Percentiles rank a stretch among this genome's conserved stretches.
Evolutionary conservation across 1,284 basidiomycete genomes (phyloP).

Genomic region (Cutaneotrichosporon sp.): DNA sequence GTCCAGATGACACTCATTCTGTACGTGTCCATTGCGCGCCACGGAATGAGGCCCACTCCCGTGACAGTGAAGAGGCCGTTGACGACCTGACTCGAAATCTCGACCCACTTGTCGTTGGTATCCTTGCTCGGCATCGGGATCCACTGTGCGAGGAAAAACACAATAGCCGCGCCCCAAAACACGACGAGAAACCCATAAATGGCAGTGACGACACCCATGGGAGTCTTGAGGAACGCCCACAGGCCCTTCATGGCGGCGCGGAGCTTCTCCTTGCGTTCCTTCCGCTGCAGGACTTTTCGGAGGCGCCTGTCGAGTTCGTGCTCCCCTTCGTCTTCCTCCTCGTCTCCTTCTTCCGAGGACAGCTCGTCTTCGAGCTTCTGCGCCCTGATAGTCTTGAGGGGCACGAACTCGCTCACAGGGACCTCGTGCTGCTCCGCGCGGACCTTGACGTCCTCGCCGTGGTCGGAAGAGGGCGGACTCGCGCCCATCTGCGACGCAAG

Average conservation of each 20-base stretch:
- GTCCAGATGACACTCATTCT: constrained; percentile 69
- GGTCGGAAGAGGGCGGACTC: not conserved
- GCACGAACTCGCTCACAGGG: not conserved
- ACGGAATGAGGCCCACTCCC: constrained; percentile 60
- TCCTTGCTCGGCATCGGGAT: constrained; percentile 38
- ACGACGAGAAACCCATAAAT: constrained; percentile 74
- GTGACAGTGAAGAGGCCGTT: constrained; percentile 80
- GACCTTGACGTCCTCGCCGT: not conserved
- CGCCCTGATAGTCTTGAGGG: not conserved
- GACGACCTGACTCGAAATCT: constrained; percentile 65
- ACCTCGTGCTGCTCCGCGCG: not conserved
- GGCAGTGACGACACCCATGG: constrained; percentile 61
- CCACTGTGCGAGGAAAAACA: constrained; percentile 60
- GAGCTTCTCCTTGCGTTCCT: constrained; percentile 58
- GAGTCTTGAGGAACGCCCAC: constrained; percentile 78
- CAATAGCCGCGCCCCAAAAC: constrained; percentile 80
- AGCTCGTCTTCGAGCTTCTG: constrained; percentile 3
- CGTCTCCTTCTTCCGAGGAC: not conserved
- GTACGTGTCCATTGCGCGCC: constrained; percentile 69
- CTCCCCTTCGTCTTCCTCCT: constrained; percentile 5
- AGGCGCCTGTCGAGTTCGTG: constrained; percentile 58
- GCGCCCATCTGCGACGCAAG: not conserved
- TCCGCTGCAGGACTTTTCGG: constrained; percentile 58
- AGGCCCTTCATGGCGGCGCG: constrained; percentile 63
- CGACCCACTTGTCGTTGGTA: constrained; percentile 49